phyloP scores from a whole-genome alignment of 345 rosid genomes.

The Citrus glauca region DNA sequence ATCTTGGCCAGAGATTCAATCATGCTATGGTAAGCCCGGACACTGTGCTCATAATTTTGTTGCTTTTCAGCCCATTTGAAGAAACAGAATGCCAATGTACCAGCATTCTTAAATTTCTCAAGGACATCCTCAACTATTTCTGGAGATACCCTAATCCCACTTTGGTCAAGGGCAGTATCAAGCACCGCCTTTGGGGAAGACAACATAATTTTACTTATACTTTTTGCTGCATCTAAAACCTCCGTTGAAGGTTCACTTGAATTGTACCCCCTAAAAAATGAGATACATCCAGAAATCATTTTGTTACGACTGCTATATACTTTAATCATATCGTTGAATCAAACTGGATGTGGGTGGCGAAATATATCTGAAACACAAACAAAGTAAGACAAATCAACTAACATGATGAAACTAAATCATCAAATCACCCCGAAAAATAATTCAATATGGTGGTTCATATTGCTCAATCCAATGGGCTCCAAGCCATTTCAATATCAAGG shows the following conservation, averaged over 20 bases:
- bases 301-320: conserved; percentile 3
- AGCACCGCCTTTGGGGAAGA: conserved; percentile 54
- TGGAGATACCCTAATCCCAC: conserved; percentile 46
- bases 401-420: background rate
- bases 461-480: background rate
- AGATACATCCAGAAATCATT: conserved; percentile 19
- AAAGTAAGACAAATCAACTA: background rate
- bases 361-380: conserved; percentile 18
- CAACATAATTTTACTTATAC: conserved; percentile 63
- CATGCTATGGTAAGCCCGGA: conserved; percentile 66
- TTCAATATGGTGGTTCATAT: background rate
- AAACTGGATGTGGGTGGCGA: background rate
- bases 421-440: background rate
- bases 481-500: background rate
- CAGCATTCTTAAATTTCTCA: conserved; percentile 71
- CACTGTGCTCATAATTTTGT: conserved; percentile 56
- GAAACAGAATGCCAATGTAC: conserved; percentile 74
- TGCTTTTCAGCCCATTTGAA: conserved; percentile 95
- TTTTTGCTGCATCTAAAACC: conserved; percentile 32
- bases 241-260: conserved; percentile 37
- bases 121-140: conserved; percentile 70
- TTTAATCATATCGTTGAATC: conserved; percentile 16
- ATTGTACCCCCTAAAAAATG: conserved; percentile 28
- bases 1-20: conserved; percentile 77
- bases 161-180: conserved; percentile 70